Evolutionary conservation across 2,329 filamentous ascomycete genomes (phyloP), one percentile per base, ranked within the genome.

Genomic region (Phyllosticta ampelicida): DNA sequence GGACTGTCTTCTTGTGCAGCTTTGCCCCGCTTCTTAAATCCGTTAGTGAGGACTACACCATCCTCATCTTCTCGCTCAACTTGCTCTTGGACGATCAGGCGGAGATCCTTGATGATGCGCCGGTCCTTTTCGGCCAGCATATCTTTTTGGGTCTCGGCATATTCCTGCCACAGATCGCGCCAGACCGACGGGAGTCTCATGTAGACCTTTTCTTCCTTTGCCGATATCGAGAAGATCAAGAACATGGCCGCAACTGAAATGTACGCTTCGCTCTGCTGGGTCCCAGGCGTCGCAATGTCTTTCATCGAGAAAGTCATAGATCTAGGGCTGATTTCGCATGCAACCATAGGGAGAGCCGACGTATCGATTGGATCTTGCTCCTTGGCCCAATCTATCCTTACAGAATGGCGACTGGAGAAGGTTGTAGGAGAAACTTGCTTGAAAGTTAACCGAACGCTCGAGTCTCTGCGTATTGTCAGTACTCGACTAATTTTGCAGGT

Each of bases 201-300:
- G 60, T 86, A 86, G 2, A 89, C 82, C 69, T 95, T 97, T 62
- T 95, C 90, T 66, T 97, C 92, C 65, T 89, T 94, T 0, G 82
- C 73, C 16, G 85, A 88, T n/a, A 82, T 80, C 1, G 84, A 83
- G 63, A 90, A 96, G 0, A 95, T 78, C 48, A 88, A 80, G 69
- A 95, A 96, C 1, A 99, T 74, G 1, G 87, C 89, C 11, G 83
- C 79, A 0, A 90, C 95, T 5, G 90, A 88, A 49, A 94, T 80
- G 64, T 86, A 97, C 1, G 86, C 86, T 70, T 97, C 91, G 5
- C 94, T 95, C 68, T 99, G 91, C 62, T 85, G 84, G 11, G 78
- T 64, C 56, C 90, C 86, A 0, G 90, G 83, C 0, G 90, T 86
- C 10, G 90, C 87, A 50, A 95, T 73, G 0, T 80, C 78, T 3